Evolutionary conservation across 352 stramenopile species (phyloP), one percentile per base, ranked within the genome.

Genomic region (Chrysophaeum taylorii): DNA sequence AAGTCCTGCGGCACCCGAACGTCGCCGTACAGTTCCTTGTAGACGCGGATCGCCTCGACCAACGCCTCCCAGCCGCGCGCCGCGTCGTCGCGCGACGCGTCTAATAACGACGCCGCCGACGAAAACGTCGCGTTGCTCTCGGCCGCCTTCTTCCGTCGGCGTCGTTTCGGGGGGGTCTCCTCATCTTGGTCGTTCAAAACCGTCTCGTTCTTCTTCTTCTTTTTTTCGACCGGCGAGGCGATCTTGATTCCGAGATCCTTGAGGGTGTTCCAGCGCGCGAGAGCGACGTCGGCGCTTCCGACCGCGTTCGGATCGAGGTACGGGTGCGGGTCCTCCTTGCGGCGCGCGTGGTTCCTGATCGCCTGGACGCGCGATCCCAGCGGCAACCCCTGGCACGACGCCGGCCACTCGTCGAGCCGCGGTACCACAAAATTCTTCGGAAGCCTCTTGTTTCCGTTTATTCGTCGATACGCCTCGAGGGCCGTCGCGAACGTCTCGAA

Each of bases 191-290:
- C 74, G 23, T 68, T 73, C 54, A 83, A 76, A 33, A 72, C 73
- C 45, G 81, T 81, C 38, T 67, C 81, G 68, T 82, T 86, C 72
- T 87, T 81, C 80, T 76, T 90, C 86, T 78, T 84, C 78, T 68
- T 89, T 79, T 72, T 84, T 72, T 37, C 78, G 2, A 73, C 67
- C 23, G n/a, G n/a, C n/a, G n/a, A n/a, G n/a, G n/a, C n/a, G n/a
- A n/a, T n/a, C n/a, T n/a, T n/a, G n/a, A n/a, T n/a, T n/a, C n/a
- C n/a, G n/a, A n/a, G n/a, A n/a, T n/a, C n/a, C n/a, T n/a, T n/a
- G n/a, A n/a, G n/a, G n/a, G n/a, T n/a, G n/a, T n/a, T 84, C 76
- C 95, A 97, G 7, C 74, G 76, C 27, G 88, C 64, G 9, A 97
- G 81, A 0, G 88, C 84, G n/a, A n/a, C n/a, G n/a, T n/a, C n/a